Evolutionary conservation across 306 rosid genomes (phyloP), one percentile per base, ranked within the genome.

Genomic region (Ochetophila trinervis): DNA sequence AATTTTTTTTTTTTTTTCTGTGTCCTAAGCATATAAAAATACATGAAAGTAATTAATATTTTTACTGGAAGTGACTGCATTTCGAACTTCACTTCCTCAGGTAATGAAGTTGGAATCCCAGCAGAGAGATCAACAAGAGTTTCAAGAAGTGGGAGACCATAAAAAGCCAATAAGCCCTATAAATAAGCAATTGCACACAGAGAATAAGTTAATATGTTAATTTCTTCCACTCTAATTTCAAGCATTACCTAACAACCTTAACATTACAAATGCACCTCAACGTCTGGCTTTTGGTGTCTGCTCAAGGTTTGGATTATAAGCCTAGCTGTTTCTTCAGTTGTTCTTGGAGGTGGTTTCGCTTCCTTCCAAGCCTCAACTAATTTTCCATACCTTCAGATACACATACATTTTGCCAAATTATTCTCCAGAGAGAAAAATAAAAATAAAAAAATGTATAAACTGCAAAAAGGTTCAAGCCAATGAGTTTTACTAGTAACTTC

Each of bases 291-390:
- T 50, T 76, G 81, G 72, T 85, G 82, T 4, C 87, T 58, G 59
- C 84, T 85, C 59, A 92, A 78, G 11, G 93, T 85, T 74, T 63
- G 72, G 75, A 85, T 79, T 21, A 89, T 70, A 65, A 89, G 91
- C 56, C 88, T 76, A 59, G 95, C 70, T 63, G 88, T 88, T 79
- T 89, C 98, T 68, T 92, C 95, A 30, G 93, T 79, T 15, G 89
- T 87, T 69, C 15, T 78, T 13, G 98, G 96, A 65, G 96, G 88
- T 5, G 89, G 91, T 63, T 76, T 81, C 30, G 84, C 72, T 67
- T 79, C 81, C 64, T 62, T 82, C 98, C 98, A 89, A 58, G 86
- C 86, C 69, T 77, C 88, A 20, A 74, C 63, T 73, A 92, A 72
- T 82, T 86, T 92, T 92, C 89, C 78, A 70, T 87, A 87, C 98